These are phyloP conservation scores for Fraxinus albicans DNA, from an alignment of 305 asterid species.

Conservation along the genomic window DNA sequence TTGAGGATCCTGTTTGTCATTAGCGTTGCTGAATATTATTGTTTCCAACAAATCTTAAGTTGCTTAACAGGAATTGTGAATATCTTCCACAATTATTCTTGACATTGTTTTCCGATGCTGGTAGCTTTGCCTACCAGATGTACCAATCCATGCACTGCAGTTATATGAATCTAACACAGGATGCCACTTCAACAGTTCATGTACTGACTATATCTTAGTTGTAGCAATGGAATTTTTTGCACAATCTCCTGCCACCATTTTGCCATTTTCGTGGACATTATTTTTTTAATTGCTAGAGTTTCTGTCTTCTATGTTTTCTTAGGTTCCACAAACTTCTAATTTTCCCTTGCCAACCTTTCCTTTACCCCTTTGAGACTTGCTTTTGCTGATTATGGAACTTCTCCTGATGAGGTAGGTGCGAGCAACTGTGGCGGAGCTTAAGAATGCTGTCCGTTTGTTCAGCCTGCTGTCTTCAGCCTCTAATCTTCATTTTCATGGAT, in stretches of 20 bases:
- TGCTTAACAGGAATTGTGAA: not conserved
- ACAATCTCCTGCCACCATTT: not conserved
- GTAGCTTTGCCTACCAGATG: not conserved
- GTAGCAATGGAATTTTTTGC: not conserved
- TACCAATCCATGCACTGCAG: not conserved
- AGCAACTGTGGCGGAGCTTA: slow-evolving; percentile 92
- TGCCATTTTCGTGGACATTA: not conserved
- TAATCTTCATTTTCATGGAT: slow-evolving; percentile 86
- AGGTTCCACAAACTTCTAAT: not conserved
- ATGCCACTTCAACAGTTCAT: not conserved
- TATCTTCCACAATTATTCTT: not conserved
- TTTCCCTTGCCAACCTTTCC: slow-evolving; percentile 8
- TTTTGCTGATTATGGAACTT: slow-evolving; percentile 14
- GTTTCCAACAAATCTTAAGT: not conserved
- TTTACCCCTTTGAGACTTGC: not conserved
- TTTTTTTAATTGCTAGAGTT: not conserved
- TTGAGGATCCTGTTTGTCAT: not conserved
- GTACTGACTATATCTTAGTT: not conserved
- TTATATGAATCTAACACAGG: not conserved
- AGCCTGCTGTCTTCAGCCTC: slow-evolving; percentile 85
- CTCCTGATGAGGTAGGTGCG: slow-evolving; percentile 52
- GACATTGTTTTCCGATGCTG: not conserved
- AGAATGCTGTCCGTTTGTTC: slow-evolving; percentile 95
- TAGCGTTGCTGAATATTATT: not conserved
- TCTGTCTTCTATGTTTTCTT: not conserved